A percentile compares a stretch with the other conserved stretches of the same genome.
Evolutionary conservation across 371 early-diverging fungal species (phyloP).

Genomic region (Sporodiniella umbellata): DNA sequence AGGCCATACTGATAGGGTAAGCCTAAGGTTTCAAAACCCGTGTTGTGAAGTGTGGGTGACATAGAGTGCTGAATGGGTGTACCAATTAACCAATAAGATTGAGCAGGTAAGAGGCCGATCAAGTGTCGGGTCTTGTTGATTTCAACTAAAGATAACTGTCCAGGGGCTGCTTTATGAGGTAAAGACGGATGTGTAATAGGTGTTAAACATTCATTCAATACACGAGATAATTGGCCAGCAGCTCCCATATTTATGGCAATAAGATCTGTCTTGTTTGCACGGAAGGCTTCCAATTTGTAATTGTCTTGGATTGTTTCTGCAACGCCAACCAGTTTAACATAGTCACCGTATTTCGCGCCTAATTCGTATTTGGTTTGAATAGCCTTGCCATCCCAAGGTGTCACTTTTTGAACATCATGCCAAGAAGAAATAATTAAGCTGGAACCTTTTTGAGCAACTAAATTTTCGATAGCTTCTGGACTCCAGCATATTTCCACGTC

Average conservation of each 20-base stretch:
- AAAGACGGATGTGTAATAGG: constrained; percentile 90
- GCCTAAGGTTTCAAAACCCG: constrained; percentile 83
- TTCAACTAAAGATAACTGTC: constrained; percentile 85
- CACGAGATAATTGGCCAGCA: constrained; percentile 84
- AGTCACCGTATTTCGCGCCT: constrained; percentile 66
- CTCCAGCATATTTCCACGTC: constrained; percentile 81
- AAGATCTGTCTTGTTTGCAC: constrained; percentile 51
- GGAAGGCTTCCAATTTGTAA: constrained; percentile 68
- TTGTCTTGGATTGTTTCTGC: constrained; percentile 79
- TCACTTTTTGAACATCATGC: constrained; percentile 75
- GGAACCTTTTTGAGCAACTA: constrained; percentile 56
- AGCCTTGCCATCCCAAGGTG: constrained; percentile 60
- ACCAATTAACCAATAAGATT: constrained; percentile 87
- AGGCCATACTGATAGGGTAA: constrained; percentile 79
- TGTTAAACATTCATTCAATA: constrained; percentile 81
- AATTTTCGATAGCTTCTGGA: constrained; percentile 36
- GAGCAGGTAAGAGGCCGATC: constrained; percentile 67
- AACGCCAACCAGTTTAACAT: constrained; percentile 88
- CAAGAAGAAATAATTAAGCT: constrained; percentile 81
- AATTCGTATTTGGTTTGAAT: constrained; percentile 57
- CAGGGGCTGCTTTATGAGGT: constrained; percentile 87
- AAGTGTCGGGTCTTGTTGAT: constrained; percentile 71
- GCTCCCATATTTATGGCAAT: constrained; percentile 96
- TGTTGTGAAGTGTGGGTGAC: constrained; percentile 92
- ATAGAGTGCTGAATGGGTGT: constrained; percentile 85